Conservation (phyloP, 768 basidiomycete genomes). For the Russula sp. region DNA sequence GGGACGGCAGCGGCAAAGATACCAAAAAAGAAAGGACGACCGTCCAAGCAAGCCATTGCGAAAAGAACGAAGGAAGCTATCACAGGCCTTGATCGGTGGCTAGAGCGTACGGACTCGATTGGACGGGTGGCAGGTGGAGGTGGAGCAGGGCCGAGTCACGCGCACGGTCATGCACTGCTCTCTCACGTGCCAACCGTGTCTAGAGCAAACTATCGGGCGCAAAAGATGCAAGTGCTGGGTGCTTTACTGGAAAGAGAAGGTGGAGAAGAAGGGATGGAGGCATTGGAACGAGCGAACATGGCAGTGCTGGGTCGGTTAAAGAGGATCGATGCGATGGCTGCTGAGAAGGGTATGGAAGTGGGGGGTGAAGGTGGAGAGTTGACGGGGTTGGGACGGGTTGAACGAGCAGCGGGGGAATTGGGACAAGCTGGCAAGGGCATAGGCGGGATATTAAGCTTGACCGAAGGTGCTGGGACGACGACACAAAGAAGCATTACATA, state of each 20-base stretch:
- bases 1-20: neutral
- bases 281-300: constrained; percentile 42
- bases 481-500: constrained; percentile 8
- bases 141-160: constrained; percentile 5
- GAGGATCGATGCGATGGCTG: constrained; percentile 44
- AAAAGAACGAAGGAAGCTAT: constrained; percentile 27
- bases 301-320: constrained; percentile 48
- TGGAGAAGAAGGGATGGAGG: constrained; percentile 23
- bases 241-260: constrained; percentile 27
- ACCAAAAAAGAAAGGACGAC: constrained; percentile 24
- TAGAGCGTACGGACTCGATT: constrained; percentile 30
- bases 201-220: constrained; percentile 37
- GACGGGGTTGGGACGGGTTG: constrained; percentile 43
- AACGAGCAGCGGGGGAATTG: constrained; percentile 39
- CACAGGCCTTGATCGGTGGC: constrained; percentile 61
- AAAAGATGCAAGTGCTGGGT: constrained; percentile 39
- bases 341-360: constrained; percentile 36
- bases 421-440: constrained; percentile 17
- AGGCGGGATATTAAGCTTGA: constrained; percentile 41
- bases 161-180: constrained; percentile 23
- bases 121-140: neutral
- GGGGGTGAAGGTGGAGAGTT: constrained; percentile 39
- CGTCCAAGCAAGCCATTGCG: constrained; percentile 21
- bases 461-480: constrained; percentile 39
- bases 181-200: constrained; percentile 35